Conservation (phyloP, 192 early-diverging fungal genomes). For the Backusella tarrabulga region DNA sequence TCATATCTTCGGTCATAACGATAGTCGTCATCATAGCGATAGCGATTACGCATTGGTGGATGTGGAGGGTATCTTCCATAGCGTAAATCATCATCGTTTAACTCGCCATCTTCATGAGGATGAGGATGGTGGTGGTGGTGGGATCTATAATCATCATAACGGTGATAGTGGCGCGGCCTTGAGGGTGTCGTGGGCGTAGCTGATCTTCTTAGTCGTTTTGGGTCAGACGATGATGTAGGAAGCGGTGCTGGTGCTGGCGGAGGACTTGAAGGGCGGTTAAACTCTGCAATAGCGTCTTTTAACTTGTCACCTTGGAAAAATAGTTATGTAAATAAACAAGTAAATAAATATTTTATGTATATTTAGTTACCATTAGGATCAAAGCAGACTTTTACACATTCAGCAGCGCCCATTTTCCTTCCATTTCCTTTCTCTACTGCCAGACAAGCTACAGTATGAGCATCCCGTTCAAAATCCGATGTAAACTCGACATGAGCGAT, state of each 20-base stretch:
- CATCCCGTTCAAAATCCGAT: conserved; percentile 26
- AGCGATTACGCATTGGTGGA: neutral
- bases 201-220: neutral
- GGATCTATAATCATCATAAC: neutral
- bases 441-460: conserved; percentile 38
- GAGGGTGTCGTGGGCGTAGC: neutral
- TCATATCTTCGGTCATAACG: conserved; percentile 12
- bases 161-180: neutral
- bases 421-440: conserved; percentile 53
- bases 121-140: neutral
- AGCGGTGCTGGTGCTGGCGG: neutral
- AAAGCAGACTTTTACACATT: conserved; percentile 37
- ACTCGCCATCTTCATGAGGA: neutral
- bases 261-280: neutral
- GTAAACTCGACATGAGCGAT: conserved; percentile 49
- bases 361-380: conserved; percentile 32
- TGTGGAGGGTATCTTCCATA: neutral
- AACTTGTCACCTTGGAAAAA: conserved; percentile 18
- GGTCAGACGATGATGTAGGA: neutral
- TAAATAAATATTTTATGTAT: neutral
- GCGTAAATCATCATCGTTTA: neutral
- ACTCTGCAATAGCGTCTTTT: conserved; percentile 20
- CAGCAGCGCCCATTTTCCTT: conserved; percentile 36
- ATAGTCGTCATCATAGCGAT: conserved; percentile 13
- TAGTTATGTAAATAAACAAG: neutral